Conservation (phyloP, 2,329 filamentous ascomycete genomes). For the Penicillium concentricum region DNA sequence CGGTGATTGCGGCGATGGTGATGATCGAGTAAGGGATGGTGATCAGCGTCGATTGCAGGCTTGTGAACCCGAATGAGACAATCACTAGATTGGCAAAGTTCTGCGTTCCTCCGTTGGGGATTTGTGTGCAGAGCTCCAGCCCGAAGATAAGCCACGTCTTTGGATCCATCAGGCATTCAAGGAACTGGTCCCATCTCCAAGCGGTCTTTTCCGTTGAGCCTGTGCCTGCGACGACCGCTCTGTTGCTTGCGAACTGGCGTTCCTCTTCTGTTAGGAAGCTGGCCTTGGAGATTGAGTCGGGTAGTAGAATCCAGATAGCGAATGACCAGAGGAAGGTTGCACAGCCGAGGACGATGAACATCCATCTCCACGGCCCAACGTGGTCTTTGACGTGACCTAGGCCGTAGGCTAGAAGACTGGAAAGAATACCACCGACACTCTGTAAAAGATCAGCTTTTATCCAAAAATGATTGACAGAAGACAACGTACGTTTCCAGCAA, state of each 20-base stretch:
- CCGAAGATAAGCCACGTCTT: constrained; percentile 61
- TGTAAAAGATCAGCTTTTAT: constrained; percentile 2
- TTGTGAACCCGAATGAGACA: constrained; percentile 22
- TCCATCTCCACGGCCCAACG: constrained; percentile 43
- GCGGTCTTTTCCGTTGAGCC: constrained; percentile 50
- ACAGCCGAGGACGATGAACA: constrained; percentile 57
- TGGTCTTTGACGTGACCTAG: constrained; percentile 52
- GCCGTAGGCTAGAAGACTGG: constrained; percentile 48
- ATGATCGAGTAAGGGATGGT: constrained; percentile 61
- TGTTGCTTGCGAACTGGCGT: constrained; percentile 38
- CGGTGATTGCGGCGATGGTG: constrained; percentile 49
- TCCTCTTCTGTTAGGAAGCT: constrained; percentile 58
- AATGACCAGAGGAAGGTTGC: constrained; percentile 54
- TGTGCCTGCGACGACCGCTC: constrained; percentile 50
- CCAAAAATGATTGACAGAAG: not conserved
- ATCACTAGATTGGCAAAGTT: constrained; percentile 45
- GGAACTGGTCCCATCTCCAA: constrained; percentile 54
- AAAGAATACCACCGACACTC: constrained; percentile 20
- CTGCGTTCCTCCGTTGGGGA: constrained; percentile 63
- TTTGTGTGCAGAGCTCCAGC: constrained; percentile 52
- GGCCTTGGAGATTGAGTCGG: constrained; percentile 56
- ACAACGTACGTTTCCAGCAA: constrained; percentile 31
- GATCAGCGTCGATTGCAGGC: constrained; percentile 41
- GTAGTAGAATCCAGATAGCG: constrained; percentile 50
- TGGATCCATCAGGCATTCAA: constrained; percentile 56